These are phyloP conservation scores for Globisporangium paroecandrum DNA, from an alignment of 352 stramenopile species.

Conservation along the genomic window DNA sequence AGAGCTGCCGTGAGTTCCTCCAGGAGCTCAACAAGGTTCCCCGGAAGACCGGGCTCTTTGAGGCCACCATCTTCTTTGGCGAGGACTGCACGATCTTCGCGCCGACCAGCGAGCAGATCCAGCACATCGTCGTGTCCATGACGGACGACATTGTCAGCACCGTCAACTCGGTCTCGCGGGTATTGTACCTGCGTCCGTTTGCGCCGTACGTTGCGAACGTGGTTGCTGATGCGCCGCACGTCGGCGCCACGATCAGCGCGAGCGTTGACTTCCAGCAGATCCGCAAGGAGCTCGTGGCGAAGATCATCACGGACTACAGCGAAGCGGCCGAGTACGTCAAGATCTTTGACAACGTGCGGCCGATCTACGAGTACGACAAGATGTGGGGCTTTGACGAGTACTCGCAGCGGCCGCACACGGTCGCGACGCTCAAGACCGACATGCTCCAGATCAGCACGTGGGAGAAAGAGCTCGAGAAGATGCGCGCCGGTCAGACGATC, in stretches of 20 bases:
- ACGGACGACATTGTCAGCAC: conserved; percentile 88
- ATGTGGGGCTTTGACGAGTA: conserved; percentile 90
- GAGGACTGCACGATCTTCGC: conserved; percentile 77
- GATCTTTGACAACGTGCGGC: conserved; percentile 90
- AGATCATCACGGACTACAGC: conserved; percentile 85
- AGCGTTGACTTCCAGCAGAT: conserved; percentile 77
- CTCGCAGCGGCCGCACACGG: conserved; percentile 73
- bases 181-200: conserved; percentile 89
- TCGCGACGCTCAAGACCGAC: conserved; percentile 84
- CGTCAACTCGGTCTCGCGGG: conserved; percentile 84
- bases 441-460: conserved; percentile 91
- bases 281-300: conserved; percentile 70
- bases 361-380: conserved; percentile 91
- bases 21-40: conserved; percentile 85
- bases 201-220: conserved; percentile 66
- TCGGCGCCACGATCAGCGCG: conserved; percentile 69
- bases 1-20: conserved; percentile 85
- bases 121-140: conserved; percentile 85
- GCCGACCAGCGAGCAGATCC: conserved; percentile 87
- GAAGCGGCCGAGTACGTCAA: conserved; percentile 89
- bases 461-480: conserved; percentile 94
- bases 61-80: conserved; percentile 91
- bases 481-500: conserved; percentile 89
- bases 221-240: conserved; percentile 67
- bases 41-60: conserved; percentile 90